Evolutionary conservation across 257 asterid genomes (phyloP).

Genomic region (Gentiana macrophylla): DNA sequence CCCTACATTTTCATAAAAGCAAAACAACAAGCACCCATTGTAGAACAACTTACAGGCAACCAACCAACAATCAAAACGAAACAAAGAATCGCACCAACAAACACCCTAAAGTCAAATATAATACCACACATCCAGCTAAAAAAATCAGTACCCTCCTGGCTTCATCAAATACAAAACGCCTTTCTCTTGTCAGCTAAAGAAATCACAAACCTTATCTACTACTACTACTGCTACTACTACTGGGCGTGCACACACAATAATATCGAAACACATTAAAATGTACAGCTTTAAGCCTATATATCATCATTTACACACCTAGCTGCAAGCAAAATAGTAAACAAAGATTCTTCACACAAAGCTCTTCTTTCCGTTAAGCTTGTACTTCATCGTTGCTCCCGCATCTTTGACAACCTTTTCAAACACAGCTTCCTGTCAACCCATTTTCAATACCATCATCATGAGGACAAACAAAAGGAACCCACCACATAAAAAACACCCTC

Average conservation of each 20-base stretch:
- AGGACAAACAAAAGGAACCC: background rate
- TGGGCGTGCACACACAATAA: background rate
- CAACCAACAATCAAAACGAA: no score
- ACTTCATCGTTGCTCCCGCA: conserved; percentile 4
- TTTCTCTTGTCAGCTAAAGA: no score
- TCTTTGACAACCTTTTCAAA: conserved; percentile 5
- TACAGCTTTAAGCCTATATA: background rate
- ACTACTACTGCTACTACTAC: background rate
- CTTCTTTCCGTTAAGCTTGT: conserved; percentile 2
- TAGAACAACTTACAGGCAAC: no score
- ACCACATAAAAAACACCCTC: background rate
- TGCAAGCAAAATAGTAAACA: no score
- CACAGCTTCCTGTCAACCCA: conserved; percentile 1
- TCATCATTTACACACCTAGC: background rate
- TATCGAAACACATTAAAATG: background rate
- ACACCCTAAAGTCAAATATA: no score
- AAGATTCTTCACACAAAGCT: no score
- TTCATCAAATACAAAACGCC: no score
- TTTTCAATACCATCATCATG: background rate
- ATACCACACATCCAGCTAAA: no score
- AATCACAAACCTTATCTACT: background rate
- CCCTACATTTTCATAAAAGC: no score
- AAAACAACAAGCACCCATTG: no score
- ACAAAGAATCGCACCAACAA: no score
- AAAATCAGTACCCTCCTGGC: no score